Evolutionary conservation across 768 basidiomycete species (phyloP).

Genomic region (Coprinellus aureogranulatus): DNA sequence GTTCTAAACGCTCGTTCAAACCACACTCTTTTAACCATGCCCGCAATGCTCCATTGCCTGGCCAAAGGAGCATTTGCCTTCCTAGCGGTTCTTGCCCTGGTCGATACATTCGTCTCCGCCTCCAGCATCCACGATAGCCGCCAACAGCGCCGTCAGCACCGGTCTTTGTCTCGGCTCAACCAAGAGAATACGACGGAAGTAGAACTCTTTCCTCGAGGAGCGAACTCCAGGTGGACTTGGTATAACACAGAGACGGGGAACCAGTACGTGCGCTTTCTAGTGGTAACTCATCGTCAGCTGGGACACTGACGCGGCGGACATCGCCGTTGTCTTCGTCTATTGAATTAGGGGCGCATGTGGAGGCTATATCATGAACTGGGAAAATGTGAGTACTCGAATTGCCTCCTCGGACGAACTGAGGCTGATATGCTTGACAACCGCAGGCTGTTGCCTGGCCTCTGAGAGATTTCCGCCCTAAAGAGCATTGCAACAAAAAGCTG

Average conservation of each 20-base stretch:
- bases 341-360: neutral
- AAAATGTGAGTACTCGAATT: neutral
- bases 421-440: neutral
- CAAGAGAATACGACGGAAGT: too few species aligned
- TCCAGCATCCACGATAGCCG: too few species aligned
- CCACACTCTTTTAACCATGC: too few species aligned
- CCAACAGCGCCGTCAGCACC: too few species aligned
- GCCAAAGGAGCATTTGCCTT: too few species aligned
- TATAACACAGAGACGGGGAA: neutral
- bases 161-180: too few species aligned
- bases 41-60: too few species aligned
- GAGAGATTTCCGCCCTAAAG: neutral
- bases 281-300: neutral
- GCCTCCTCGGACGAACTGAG: neutral
- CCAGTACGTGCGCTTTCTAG: neutral
- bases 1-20: too few species aligned
- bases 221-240: neutral
- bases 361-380: neutral
- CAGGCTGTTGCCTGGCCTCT: neutral
- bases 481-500: neutral
- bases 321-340: too few species aligned
- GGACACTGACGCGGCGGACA: neutral
- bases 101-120: too few species aligned
- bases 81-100: too few species aligned
- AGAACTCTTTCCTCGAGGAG: too few species aligned